Base-by-base conservation (phyloP, 2,329 filamentous ascomycete genomes). In the Onygenales sp. region DNA sequence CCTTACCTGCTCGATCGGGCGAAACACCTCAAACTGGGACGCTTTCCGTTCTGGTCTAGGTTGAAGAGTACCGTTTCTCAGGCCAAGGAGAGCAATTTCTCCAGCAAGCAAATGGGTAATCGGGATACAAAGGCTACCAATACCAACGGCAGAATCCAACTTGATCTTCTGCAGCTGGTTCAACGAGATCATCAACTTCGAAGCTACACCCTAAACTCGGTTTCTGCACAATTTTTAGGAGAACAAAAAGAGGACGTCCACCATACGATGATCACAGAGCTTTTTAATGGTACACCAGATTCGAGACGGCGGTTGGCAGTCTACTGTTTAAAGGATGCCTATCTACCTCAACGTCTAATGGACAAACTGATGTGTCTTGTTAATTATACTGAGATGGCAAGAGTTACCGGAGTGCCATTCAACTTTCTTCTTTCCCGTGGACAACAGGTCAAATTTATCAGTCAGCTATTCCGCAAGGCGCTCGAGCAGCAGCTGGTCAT, bases 191-290 rank as follows among this genome's bases (percentile, higher is more conserved):
- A 98, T 62, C 93, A 98, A 14, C 77, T 98, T 36, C 82, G 93
- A 75, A 97, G 92, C 72, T 98, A 98, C 68, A 98, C 93, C 0
- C 78, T 98, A 32, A 98, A 98, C 69, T 95, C 93, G 1, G 93
- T 98, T 5, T 95, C 85, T 60, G 87, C 93, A 4, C 87, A 98
- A 59, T 98, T 98, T 64, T 70, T 98, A 27, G 90, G 90, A 46
- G 93, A 98, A 67, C 93, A 98, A 67, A 98, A 98, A 67, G 93
- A 98, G 71, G 93, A 98, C 70, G 93, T 98, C 2, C 93, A 98
- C 65, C 85, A 98, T 71, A 96, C 91, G 2, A 98, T 98, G 90
- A 98, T 98, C 63, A 98, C 94, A 0, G 94, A 97, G 65, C 74
- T 98, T 2, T 96, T 91, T 77, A 97, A 98, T 66, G 93, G 93